phyloP scores from a whole-genome alignment of 2,329 filamentous ascomycete species.

The Pseudocercospora musae region DNA sequence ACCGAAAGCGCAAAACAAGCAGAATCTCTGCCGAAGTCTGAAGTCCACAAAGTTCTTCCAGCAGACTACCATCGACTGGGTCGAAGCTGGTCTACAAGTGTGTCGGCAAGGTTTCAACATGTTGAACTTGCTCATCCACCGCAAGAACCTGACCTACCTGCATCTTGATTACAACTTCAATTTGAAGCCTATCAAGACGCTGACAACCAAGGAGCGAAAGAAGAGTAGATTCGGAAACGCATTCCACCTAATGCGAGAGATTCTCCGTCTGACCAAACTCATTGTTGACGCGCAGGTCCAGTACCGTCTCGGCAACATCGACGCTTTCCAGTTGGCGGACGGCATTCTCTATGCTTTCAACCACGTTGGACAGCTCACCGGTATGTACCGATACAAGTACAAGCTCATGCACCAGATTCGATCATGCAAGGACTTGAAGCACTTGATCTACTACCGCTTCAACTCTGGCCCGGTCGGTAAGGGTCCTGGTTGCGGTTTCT shows the following conservation, averaged over 20 bases:
- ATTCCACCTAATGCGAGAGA: conserved; percentile 98
- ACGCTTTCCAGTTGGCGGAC: conserved; percentile 96
- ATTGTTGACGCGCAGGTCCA: conserved; percentile 99
- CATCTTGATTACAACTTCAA: conserved; percentile 99
- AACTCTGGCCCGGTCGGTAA: conserved; percentile 96
- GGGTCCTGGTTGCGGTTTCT: conserved; percentile 96
- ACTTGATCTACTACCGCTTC: conserved; percentile 98
- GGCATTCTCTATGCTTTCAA: conserved; percentile 99
- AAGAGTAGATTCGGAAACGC: conserved; percentile 99
- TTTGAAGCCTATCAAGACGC: conserved; percentile 94
- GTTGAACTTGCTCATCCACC: conserved; percentile 94
- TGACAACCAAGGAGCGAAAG: conserved; percentile 98
- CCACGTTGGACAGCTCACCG: conserved; percentile 94
- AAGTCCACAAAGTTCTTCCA: conserved; percentile 99
- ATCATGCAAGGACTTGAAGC: conserved; percentile 97
- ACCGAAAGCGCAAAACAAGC: conserved; percentile 92
- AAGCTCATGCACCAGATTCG: conserved; percentile 99
- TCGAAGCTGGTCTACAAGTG: conserved; percentile 96
- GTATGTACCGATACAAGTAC: conserved; percentile 99
- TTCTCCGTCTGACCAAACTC: conserved; percentile 88
- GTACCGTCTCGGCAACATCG: conserved; percentile 94
- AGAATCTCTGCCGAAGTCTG: conserved; percentile 81
- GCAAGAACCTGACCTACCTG: conserved; percentile 96
- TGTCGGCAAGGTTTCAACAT: conserved; percentile 99
- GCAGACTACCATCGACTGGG: conserved; percentile 98